Conservation (phyloP, 1,284 basidiomycete species). For the Tetrapyrgos nigripes region DNA sequence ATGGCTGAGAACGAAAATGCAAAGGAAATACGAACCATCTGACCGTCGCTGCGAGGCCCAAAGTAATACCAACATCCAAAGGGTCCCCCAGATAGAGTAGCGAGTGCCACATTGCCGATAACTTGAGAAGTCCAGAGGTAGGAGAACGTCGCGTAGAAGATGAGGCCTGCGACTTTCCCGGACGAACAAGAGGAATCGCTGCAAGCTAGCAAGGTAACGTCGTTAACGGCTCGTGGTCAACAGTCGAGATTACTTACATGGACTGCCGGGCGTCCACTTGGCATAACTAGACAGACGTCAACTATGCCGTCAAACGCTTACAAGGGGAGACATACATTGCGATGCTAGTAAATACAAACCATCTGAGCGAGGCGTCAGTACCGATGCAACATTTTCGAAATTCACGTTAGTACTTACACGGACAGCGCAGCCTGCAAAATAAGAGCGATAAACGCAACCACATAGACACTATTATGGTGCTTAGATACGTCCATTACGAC, state of each 20-base stretch:
- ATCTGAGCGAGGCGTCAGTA: slow-evolving; percentile 43
- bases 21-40: slow-evolving; percentile 54
- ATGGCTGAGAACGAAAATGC: slow-evolving; percentile 2
- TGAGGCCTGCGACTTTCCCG: slow-evolving; percentile 64
- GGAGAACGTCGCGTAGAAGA: slow-evolving; percentile 84
- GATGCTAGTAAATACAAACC: slow-evolving; percentile 74
- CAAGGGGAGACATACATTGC: slow-evolving; percentile 67
- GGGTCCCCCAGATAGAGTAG: slow-evolving; percentile 77
- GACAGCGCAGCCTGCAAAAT: slow-evolving; percentile 74
- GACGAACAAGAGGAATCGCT: slow-evolving; percentile 45
- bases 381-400: background rate
- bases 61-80: slow-evolving; percentile 78
- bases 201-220: slow-evolving; percentile 35
- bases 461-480: slow-evolving; percentile 82
- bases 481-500: slow-evolving; percentile 86
- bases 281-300: slow-evolving; percentile 56
- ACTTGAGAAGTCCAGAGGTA: slow-evolving; percentile 87
- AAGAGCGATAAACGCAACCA: slow-evolving; percentile 77
- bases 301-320: background rate
- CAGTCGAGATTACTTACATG: slow-evolving; percentile 49
- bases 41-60: slow-evolving; percentile 63
- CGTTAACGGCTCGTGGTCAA: slow-evolving; percentile 14
- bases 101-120: slow-evolving; percentile 79
- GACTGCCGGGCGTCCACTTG: slow-evolving; percentile 80
- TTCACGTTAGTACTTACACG: slow-evolving; percentile 58